Evolutionary conservation across 805 yeast species (phyloP), one percentile per base, ranked within the genome.

Genomic region (Ogataea minuta): DNA sequence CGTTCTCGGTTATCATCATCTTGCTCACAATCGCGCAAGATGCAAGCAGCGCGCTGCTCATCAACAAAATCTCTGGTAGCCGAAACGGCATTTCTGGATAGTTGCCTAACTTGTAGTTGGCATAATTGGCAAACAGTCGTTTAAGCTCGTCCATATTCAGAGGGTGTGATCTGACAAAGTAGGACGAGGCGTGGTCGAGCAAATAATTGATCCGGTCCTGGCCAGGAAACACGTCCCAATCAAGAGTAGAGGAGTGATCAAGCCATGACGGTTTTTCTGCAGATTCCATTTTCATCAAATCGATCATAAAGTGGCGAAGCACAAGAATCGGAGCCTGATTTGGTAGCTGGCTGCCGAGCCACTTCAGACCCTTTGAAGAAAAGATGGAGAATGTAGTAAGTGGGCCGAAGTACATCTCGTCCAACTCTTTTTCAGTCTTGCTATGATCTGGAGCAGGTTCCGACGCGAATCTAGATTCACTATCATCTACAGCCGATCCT

Each of bases 301-400:
- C n/a, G 9, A 17, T 16, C 14, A 36, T 6, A 24, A 19, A 29
- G 9, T 13, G 14, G 9, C 30, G 39, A 13, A 36, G 12, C 10
- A 36, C 41, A 8, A 10, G 6, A 5, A 25, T 19, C 9, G 34
- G 34, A 7, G 31, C 14, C 6, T 5, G 12, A 27, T 54, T 30
- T 17, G 51, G 41, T 15, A 60, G 20, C 12, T 44, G 42, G 9
- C 39, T 39, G 9, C 54, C 51, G 8, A 73, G 45, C 75, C 76
- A 69, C 27, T 52, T 49, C 6, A 72, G 25, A 9, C 79, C 77
- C 26, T 50, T 43, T 3, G 58, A 49, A 5, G 74, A 64, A 31
- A 72, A 60, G n/a, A 72, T 44, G 1, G 74, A 67, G 36, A 71
- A 55, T 1, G 66, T 51, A 1, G 62, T 48, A 36, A 64, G 65